Conservation (phyloP, 257 asterid species). For the Fraxinus anomala region DNA sequence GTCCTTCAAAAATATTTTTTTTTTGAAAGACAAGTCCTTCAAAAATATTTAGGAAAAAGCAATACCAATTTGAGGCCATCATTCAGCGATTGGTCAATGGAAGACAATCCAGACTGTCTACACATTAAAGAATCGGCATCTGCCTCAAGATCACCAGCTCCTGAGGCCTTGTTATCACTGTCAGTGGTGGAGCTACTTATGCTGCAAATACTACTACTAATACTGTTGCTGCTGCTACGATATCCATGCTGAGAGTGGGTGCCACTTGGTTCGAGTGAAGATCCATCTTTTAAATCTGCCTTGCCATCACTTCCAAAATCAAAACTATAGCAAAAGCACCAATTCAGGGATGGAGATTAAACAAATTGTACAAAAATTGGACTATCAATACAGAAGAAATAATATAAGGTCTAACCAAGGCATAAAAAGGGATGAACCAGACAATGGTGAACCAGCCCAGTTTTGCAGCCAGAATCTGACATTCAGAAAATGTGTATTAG, state of each 20-base stretch:
- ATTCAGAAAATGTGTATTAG: slow-evolving; percentile 29
- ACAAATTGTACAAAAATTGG: slow-evolving; percentile 19
- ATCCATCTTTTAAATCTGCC: slow-evolving; percentile 62
- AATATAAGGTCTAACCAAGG: slow-evolving; percentile 63
- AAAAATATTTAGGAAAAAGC: neutral
- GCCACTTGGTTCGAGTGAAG: slow-evolving; percentile 65
- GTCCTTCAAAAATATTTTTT: slow-evolving; percentile 14
- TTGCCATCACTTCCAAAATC: slow-evolving; percentile 60
- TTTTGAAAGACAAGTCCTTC: slow-evolving; percentile 21
- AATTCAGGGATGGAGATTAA: slow-evolving; percentile 26
- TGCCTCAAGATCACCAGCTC: slow-evolving; percentile 89
- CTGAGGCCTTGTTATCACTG: slow-evolving; percentile 70
- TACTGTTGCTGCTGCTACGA: slow-evolving; percentile 91
- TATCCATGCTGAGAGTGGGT: slow-evolving; percentile 63
- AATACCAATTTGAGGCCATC: slow-evolving; percentile 66
- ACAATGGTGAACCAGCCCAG: slow-evolving; percentile 93
- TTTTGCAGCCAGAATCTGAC: slow-evolving; percentile 98
- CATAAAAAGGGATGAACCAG: slow-evolving; percentile 74
- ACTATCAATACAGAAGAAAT: slow-evolving; percentile 14
- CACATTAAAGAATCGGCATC: slow-evolving; percentile 94
- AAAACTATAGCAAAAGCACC: slow-evolving; percentile 36
- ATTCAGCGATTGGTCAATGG: slow-evolving; percentile 61
- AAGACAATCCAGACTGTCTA: slow-evolving; percentile 87
- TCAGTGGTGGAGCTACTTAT: slow-evolving; percentile 88
- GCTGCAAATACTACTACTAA: slow-evolving; percentile 86